phyloP scores from a whole-genome alignment of 2,329 filamentous ascomycete species.

The Lachnellula suecica region DNA sequence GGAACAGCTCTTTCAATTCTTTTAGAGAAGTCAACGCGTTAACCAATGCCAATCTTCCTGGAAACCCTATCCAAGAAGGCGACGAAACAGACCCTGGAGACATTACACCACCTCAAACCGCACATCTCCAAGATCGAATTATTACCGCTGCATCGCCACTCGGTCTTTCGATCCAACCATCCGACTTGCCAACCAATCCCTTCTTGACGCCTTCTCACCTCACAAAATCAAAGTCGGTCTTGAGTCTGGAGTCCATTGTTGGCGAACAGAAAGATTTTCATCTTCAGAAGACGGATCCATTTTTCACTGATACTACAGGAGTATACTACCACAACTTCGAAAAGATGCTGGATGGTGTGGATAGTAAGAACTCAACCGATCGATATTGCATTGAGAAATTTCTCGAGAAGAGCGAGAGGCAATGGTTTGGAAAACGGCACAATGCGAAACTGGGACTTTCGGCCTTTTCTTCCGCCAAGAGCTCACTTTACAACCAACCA shows the following conservation, averaged over 20 bases:
- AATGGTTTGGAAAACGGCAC: conserved; percentile 61
- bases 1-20: background rate
- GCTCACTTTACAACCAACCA: background rate
- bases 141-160: background rate
- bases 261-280: conserved; percentile 61
- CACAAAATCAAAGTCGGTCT: background rate
- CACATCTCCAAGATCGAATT: background rate
- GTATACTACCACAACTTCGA: conserved; percentile 59
- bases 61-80: background rate
- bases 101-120: background rate
- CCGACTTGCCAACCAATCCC: conserved; percentile 1
- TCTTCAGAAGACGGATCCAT: conserved; percentile 64
- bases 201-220: conserved; percentile 36
- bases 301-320: conserved; percentile 63
- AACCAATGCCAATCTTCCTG: background rate
- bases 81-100: background rate
- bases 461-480: background rate
- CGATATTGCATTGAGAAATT: conserved; percentile 65
- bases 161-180: background rate
- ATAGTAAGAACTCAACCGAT: conserved; percentile 52
- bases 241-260: conserved; percentile 48
- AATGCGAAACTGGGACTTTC: conserved; percentile 52
- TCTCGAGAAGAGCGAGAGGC: conserved; percentile 64
- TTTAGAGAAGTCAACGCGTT: background rate
- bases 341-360: conserved; percentile 54